Conservation (phyloP, 2,329 filamentous ascomycete species). For the Claviceps sp. region DNA sequence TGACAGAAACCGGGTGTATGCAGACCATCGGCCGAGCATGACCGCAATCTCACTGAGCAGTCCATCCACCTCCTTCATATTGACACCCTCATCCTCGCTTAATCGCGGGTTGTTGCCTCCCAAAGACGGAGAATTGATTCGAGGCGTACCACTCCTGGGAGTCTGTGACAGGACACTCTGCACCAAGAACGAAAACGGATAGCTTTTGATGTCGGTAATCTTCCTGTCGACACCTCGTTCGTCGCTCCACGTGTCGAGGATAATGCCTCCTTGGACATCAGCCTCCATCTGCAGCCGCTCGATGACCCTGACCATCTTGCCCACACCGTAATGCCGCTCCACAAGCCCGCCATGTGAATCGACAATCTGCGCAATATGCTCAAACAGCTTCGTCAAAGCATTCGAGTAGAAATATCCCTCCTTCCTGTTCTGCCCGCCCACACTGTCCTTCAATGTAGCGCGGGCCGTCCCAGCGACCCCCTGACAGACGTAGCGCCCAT, state of each 20-base stretch:
- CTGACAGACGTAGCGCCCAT: constrained; percentile 90
- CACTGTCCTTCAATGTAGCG: constrained; percentile 59
- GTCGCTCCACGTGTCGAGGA: constrained; percentile 90
- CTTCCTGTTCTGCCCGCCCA: constrained; percentile 33
- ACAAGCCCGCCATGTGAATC: constrained; percentile 84
- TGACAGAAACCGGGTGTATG: constrained; percentile 81
- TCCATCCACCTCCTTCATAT: constrained; percentile 92
- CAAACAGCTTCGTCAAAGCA: constrained; percentile 81
- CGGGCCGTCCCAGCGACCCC: constrained; percentile 80
- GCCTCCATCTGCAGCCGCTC: constrained; percentile 87
- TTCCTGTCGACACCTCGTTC: constrained; percentile 74
- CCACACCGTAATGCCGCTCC: constrained; percentile 81
- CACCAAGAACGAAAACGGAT: constrained; percentile 92
- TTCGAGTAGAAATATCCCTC: constrained; percentile 88
- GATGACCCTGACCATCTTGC: constrained; percentile 91
- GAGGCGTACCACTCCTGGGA: constrained; percentile 48
- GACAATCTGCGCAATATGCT: constrained; percentile 94
- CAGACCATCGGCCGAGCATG: constrained; percentile 87
- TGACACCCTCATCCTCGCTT: constrained; percentile 83
- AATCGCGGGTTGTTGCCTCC: constrained; percentile 41
- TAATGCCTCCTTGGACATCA: constrained; percentile 89
- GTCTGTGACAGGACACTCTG: constrained; percentile 78
- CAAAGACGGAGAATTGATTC: constrained; percentile 63
- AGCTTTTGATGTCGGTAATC: constrained; percentile 91
- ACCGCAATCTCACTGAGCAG: constrained; percentile 76